Base-by-base conservation (phyloP, 2,329 filamentous ascomycete genomes). In the Alternaria arbusti region DNA sequence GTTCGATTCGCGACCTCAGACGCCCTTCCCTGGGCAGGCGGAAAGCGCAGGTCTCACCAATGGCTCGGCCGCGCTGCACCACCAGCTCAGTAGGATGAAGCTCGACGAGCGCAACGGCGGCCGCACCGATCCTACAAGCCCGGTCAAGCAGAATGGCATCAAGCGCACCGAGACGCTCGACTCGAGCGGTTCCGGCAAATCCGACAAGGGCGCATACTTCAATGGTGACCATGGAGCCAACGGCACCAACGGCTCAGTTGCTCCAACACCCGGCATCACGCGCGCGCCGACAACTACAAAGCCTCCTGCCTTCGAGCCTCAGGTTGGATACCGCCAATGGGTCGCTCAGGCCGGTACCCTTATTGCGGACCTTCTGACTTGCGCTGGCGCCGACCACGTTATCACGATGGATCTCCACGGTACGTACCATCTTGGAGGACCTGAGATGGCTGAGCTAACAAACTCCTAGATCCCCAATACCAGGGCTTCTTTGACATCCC, bases 401-500 rank as follows among this genome's bases (percentile, higher is more conserved):
- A 97, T 98, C 79, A 97, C 95, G 30, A 96, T 99, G 92, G 96
- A 99, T 78, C 87, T 99, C 56, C 76, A 79, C 55, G 72, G 72
- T 73, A 54, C 23, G 68, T 55, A 36, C 4, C 23, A 58, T 5
- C 15, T 26, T n/a, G 10, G 5, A 20, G 10, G 2, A 5, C 12
- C 20, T 43, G 32, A 15, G 5, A 13, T 13, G 22, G 12, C 11
- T 13, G n/a, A 15, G 45, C 69, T 74, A 28, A 73, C 59, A 49
- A 7, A 7, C 6, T 93, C 96, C 79, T 13, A 74, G 95, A 97
- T 80, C 92, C 93, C 45, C 94, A 99, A 81, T 98, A 98, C 77
- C 96, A 99, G 82, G 96, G 96, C 57, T 99, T 97, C 85, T 98
- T 99, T 78, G 95, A 99, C 77, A 97, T 98, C 62, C 96, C 96